These are phyloP conservation scores for Jamesozyma hellenica DNA, from an alignment of 805 yeast species.

Conservation along the genomic window DNA sequence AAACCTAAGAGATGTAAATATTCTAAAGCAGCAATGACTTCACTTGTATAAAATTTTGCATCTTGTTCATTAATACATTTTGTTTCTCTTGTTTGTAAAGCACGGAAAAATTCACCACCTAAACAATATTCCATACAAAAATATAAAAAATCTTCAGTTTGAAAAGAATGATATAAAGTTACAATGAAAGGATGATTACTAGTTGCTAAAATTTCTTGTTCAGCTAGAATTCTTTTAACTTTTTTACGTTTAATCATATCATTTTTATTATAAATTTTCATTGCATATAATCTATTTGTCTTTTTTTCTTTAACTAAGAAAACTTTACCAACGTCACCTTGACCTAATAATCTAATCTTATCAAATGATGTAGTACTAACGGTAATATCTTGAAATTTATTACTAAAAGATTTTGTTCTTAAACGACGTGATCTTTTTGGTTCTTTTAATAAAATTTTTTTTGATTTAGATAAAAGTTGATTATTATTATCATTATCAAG, in stretches of 20 bases:
- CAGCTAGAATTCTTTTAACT: slow-evolving; percentile 89
- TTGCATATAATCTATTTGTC: slow-evolving; percentile 70
- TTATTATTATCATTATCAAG: neutral
- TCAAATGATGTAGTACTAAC: slow-evolving; percentile 85
- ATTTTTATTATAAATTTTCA: slow-evolving; percentile 80
- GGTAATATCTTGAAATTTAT: slow-evolving; percentile 62
- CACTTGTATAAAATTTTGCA: slow-evolving; percentile 91
- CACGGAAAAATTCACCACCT: slow-evolving; percentile 98
- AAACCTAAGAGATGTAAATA: slow-evolving; percentile 94
- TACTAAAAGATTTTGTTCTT: slow-evolving; percentile 47
- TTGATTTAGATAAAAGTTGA: neutral
- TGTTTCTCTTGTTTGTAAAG: slow-evolving; percentile 80
- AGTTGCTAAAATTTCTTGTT: slow-evolving; percentile 91
- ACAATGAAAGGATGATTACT: slow-evolving; percentile 96
- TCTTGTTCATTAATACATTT: slow-evolving; percentile 81
- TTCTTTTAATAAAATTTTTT: slow-evolving; percentile 5
- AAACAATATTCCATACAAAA: slow-evolving; percentile 97
- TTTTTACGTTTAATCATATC: slow-evolving; percentile 95
- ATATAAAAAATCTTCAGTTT: slow-evolving; percentile 81
- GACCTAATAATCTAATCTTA: slow-evolving; percentile 80
- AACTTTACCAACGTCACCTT: slow-evolving; percentile 97
- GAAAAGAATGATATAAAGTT: slow-evolving; percentile 91
- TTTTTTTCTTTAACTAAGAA: slow-evolving; percentile 78
- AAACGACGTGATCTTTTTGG: slow-evolving; percentile 27
- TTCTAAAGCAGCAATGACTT: slow-evolving; percentile 93